These are phyloP conservation scores for Aspergillus hortae DNA, from an alignment of 2,329 filamentous ascomycete genomes.

Conservation along the genomic window DNA sequence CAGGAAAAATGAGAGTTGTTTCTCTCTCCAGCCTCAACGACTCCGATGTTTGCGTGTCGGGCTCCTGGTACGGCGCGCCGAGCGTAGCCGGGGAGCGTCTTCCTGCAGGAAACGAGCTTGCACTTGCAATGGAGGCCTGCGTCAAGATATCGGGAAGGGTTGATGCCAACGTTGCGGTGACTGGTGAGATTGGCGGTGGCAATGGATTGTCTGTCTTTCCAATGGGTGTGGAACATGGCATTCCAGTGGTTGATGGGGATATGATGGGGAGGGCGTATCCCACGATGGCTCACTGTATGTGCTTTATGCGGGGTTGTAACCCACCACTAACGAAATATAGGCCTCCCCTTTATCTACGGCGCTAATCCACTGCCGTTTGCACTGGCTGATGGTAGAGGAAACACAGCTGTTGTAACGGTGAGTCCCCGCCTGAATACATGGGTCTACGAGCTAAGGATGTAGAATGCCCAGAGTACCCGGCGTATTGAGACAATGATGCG, in stretches of 20 bases:
- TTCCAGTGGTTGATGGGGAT: slow-evolving; percentile 44
- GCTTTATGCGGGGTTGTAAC: background rate
- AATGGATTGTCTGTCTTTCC: slow-evolving; percentile 36
- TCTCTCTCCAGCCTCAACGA: slow-evolving; percentile 33
- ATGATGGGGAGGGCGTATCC: slow-evolving; percentile 49
- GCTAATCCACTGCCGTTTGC: slow-evolving; percentile 20
- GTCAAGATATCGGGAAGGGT: slow-evolving; percentile 25
- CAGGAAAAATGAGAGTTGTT: slow-evolving; percentile 41
- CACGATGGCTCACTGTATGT: slow-evolving; percentile 16
- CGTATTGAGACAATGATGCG: slow-evolving; percentile 23
- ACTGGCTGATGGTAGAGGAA: slow-evolving; percentile 42
- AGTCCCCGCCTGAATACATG: background rate
- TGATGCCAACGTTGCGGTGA: slow-evolving; percentile 31
- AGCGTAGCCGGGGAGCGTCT: slow-evolving; percentile 14
- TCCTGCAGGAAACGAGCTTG: slow-evolving; percentile 7
- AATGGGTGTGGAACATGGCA: slow-evolving; percentile 26
- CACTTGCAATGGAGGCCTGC: slow-evolving; percentile 8
- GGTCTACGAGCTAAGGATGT: background rate
- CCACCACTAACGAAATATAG: background rate
- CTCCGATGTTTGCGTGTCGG: slow-evolving; percentile 40
- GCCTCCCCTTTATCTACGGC: slow-evolving; percentile 3
- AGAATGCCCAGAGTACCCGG: slow-evolving; percentile 22
- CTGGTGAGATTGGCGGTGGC: slow-evolving; percentile 24
- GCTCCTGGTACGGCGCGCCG: slow-evolving; percentile 43
- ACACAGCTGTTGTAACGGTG: slow-evolving; percentile 25